Conservation (phyloP, 768 basidiomycete species). For the Gloeophyllum trabeum region DNA sequence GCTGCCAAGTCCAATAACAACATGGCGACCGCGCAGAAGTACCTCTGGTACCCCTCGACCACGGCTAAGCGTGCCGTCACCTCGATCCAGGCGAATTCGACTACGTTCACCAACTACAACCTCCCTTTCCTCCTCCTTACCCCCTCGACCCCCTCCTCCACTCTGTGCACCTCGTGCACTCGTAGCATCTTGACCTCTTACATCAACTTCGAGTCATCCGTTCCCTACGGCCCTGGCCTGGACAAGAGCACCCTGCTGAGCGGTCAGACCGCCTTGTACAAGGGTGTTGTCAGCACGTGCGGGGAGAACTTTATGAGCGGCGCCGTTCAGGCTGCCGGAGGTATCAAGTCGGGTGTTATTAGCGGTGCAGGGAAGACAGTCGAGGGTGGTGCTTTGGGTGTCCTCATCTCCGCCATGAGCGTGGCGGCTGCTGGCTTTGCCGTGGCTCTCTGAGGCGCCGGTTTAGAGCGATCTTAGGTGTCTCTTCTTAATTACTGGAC, state of each 20-base stretch:
- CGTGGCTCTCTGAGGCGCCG: conserved; percentile 5
- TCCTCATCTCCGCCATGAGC: conserved; percentile 21
- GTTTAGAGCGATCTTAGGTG: background rate
- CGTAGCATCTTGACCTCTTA: conserved; percentile 66
- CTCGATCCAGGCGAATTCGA: conserved; percentile 36
- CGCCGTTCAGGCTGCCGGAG: conserved; percentile 60
- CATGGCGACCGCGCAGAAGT: conserved; percentile 9
- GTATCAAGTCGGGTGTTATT: conserved; percentile 27
- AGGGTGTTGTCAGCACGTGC: conserved; percentile 49
- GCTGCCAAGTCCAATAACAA: conserved; percentile 11
- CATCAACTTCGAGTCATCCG: conserved; percentile 59
- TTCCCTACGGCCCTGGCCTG: conserved; percentile 72
- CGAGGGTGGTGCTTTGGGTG: conserved; percentile 15
- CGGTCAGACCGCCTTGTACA: conserved; percentile 59
- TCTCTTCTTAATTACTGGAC: background rate
- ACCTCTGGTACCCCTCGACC: conserved; percentile 14
- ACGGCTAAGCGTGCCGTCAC: conserved; percentile 12
- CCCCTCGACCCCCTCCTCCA: conserved; percentile 29
- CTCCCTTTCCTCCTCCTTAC: conserved; percentile 75
- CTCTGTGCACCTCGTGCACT: conserved; percentile 78
- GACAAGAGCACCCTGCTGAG: conserved; percentile 48
- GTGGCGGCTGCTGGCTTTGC: conserved; percentile 20
- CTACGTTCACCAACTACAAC: conserved; percentile 44
- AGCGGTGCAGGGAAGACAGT: conserved; percentile 16
- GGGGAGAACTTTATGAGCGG: conserved; percentile 59